These are phyloP conservation scores for Adiantum capillusveneris DNA, from an alignment of 75 land plant genomes.

Conservation along the genomic window DNA sequence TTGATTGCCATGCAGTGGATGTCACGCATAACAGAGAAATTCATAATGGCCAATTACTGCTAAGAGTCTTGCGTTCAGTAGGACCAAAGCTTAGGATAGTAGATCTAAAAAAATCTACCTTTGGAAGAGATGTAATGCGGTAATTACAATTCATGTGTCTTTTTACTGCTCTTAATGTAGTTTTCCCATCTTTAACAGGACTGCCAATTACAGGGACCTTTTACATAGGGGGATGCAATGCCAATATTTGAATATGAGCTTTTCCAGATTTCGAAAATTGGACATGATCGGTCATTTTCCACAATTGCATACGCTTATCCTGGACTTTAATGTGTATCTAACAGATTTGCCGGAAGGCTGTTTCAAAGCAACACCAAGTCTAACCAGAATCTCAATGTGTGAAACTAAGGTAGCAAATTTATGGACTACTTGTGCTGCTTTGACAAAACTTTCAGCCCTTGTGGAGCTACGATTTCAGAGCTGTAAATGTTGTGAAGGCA, in stretches of 20 bases:
- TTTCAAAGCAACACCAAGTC: conserved; percentile 66
- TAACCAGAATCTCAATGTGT: conserved; percentile 65
- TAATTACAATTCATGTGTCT: conserved; percentile 15
- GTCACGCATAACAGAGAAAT: conserved; percentile 20
- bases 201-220: conserved; percentile 42
- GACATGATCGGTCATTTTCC: conserved; percentile 58
- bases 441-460: conserved; percentile 53
- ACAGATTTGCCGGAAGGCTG: conserved; percentile 57
- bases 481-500: conserved; percentile 62
- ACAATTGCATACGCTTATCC: conserved; percentile 48
- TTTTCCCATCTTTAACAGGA: neutral
- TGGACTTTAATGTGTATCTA: conserved; percentile 54
- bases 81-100: conserved; percentile 44
- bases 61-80: conserved; percentile 39
- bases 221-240: conserved; percentile 55
- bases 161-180: neutral
- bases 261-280: conserved; percentile 47
- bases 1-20: conserved; percentile 70
- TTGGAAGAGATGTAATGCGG: conserved; percentile 53
- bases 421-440: conserved; percentile 69
- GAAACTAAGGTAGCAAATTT: conserved; percentile 61
- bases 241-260: conserved; percentile 44
- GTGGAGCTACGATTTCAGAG: conserved; percentile 75
- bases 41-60: conserved; percentile 37
- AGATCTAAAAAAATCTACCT: conserved; percentile 40